phyloP scores from a whole-genome alignment of 352 stramenopile species.

The Phytophthora megakarya region DNA sequence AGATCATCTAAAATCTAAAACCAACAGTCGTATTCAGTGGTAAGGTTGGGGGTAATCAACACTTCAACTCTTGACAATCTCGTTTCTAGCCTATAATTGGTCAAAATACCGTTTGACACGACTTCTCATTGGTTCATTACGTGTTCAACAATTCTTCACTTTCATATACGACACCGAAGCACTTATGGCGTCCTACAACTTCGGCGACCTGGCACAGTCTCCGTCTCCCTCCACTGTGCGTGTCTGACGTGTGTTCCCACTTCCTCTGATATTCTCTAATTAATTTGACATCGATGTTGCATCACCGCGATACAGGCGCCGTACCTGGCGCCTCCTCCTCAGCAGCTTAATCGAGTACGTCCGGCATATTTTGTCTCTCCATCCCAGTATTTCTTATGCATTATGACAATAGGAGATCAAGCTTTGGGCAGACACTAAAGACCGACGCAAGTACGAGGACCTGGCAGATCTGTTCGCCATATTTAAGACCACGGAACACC shows the following conservation, averaged over 20 bases:
- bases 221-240: slow-evolving; percentile 27
- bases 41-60: slow-evolving; percentile 7
- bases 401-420: slow-evolving; percentile 61
- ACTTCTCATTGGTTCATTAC: slow-evolving; percentile 30
- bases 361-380: too few species aligned
- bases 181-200: slow-evolving; percentile 35
- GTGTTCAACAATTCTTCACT: slow-evolving; percentile 4
- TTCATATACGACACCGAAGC: not conserved
- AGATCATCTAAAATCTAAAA: slow-evolving; percentile 42
- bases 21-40: slow-evolving; percentile 7
- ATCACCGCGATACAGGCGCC: slow-evolving; percentile 10
- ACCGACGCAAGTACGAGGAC: slow-evolving; percentile 87
- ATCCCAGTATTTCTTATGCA: not conserved
- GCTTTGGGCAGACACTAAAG: slow-evolving; percentile 84
- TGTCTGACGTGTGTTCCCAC: not conserved
- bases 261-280: not conserved
- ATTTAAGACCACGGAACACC: slow-evolving; percentile 97
- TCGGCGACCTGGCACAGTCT: slow-evolving; percentile 22
- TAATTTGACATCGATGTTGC: not conserved
- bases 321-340: slow-evolving; percentile 30
- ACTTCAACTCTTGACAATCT: not conserved
- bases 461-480: slow-evolving; percentile 95
- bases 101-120: slow-evolving; percentile 24
- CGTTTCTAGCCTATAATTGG: slow-evolving; percentile 9
- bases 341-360: slow-evolving; percentile 42